These are phyloP conservation scores for Bipolaris oryzae DNA, from an alignment of 2,329 filamentous ascomycete species.

Conservation along the genomic window DNA sequence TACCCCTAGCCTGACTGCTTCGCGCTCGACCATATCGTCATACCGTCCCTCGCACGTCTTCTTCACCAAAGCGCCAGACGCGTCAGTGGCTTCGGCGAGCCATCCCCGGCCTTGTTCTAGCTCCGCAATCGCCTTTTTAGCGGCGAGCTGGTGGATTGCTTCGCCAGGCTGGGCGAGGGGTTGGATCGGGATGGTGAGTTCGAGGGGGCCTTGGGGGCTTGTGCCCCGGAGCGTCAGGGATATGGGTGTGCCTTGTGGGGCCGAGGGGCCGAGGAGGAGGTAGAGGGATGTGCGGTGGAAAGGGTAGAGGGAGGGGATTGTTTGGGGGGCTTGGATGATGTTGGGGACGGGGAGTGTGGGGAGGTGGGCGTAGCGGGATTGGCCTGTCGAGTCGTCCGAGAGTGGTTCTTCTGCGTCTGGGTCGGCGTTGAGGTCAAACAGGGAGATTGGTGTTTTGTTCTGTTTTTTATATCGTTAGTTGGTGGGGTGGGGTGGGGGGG, in stretches of 20 bases:
- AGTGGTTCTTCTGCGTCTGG: slow-evolving; percentile 49
- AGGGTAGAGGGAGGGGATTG: slow-evolving; percentile 69
- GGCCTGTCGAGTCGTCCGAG: slow-evolving; percentile 32
- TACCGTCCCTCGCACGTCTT: slow-evolving; percentile 57
- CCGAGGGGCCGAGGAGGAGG: slow-evolving; percentile 64
- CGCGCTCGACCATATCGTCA: slow-evolving; percentile 65
- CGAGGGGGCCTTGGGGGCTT: slow-evolving; percentile 63
- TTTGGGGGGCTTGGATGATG: slow-evolving; percentile 67
- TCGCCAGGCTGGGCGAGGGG: slow-evolving; percentile 53
- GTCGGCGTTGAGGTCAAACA: slow-evolving; percentile 62
- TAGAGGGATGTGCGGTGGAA: slow-evolving; percentile 71
- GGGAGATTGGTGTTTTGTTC: slow-evolving; percentile 59
- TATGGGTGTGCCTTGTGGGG: slow-evolving; percentile 55
- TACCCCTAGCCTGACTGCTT: slow-evolving; percentile 69
- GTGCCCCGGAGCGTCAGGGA: slow-evolving; percentile 65
- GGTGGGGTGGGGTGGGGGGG: background rate
- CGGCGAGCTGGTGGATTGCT: slow-evolving; percentile 73
- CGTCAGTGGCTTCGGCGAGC: slow-evolving; percentile 52
- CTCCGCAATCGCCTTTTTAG: slow-evolving; percentile 69
- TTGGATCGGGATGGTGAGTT: slow-evolving; percentile 68
- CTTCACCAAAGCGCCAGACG: slow-evolving; percentile 45
- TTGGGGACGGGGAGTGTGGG: slow-evolving; percentile 61
- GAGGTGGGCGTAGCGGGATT: slow-evolving; percentile 57
- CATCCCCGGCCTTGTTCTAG: slow-evolving; percentile 74
- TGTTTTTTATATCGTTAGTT: slow-evolving; percentile 19